Base-by-base conservation (phyloP, 176 grass and related monocot species). In the Musa schizocarpa region DNA sequence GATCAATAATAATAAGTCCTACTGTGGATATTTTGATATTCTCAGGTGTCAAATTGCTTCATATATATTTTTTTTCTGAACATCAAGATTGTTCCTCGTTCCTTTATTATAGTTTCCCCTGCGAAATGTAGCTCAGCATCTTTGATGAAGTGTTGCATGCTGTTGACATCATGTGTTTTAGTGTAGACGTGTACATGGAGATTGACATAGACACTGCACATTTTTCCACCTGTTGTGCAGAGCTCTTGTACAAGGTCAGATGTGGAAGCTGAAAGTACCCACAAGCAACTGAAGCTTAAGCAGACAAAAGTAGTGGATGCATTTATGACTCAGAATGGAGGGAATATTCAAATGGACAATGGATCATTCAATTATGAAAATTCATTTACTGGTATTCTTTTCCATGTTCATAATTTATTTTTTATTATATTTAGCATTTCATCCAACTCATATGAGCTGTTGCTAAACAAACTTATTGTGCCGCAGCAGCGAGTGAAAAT, bases 181-280 rank as follows among this genome's bases (percentile, higher is more conserved):
- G 50, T 63, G 70, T 54, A 77, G 48, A 79, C 74, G 26, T 50
- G 23, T 79, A 48, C 55, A 63, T 63, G 14, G 74, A 48, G 26
- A 49, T 63, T 55, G 34, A 43, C 7, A 17, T 85, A 11, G 74
- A 82, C 49, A 86, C 20, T n/a, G 19, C 13, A 80, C 64, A 84
- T 9, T 83, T 75, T 73, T 8, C 34, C 63, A 63, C 29, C 10
- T 82, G 68, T 86, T 65, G 21, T 78, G 83, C 81, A 99, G 96
- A 99, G 96, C 69, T 99, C 96, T 76, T 99, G 96, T 69, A 99
- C 96, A 79, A 86, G 91, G 81, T 99, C 88, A 75, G 88, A 92
- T 65, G 55, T 81, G 53, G 96, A 99, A 77, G 91, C 91, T 86
- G 91, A 95, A 74, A 89, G 96, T 85, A 87, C 82, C 63, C 76